Conservation (phyloP, 495 filamentous ascomycete species). For the Letharia columbiana region DNA sequence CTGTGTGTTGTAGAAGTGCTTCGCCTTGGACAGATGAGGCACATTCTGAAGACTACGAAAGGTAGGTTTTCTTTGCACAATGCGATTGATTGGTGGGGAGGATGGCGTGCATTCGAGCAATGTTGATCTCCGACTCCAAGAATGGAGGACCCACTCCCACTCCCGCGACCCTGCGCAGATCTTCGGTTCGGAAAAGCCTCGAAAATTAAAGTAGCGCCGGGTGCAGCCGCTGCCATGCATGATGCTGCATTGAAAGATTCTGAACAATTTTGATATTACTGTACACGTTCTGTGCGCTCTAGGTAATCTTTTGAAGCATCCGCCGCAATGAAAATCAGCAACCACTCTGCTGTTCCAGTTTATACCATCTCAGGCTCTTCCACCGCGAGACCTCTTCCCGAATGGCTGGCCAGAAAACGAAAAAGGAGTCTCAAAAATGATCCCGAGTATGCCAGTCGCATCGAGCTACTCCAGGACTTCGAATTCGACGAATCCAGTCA, state of each 20-base stretch:
- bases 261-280: not conserved
- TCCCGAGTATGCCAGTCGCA: conserved; percentile 81
- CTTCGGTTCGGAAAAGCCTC: conserved; percentile 4
- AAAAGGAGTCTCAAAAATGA: conserved; percentile 93
- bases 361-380: conserved; percentile 94
- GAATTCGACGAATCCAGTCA: conserved; percentile 97
- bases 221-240: not conserved
- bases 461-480: conserved; percentile 95
- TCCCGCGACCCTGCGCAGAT: not conserved
- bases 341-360: conserved; percentile 79
- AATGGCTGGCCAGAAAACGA: conserved; percentile 85
- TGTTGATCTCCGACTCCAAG: not conserved
- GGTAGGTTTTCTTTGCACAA: not conserved
- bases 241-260: not conserved
- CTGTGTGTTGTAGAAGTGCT: conserved; percentile 10
- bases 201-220: not conserved
- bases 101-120: not conserved
- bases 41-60: conserved; percentile 18
- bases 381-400: conserved; percentile 81
- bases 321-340: conserved; percentile 70
- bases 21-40: conserved; percentile 4
- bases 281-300: too few relatives aligned
- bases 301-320: too few relatives aligned
- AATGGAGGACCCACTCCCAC: not conserved
- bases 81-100: not conserved